Base-by-base conservation (phyloP, 75 land plant genomes). In the Selaginella tamariscina region DNA sequence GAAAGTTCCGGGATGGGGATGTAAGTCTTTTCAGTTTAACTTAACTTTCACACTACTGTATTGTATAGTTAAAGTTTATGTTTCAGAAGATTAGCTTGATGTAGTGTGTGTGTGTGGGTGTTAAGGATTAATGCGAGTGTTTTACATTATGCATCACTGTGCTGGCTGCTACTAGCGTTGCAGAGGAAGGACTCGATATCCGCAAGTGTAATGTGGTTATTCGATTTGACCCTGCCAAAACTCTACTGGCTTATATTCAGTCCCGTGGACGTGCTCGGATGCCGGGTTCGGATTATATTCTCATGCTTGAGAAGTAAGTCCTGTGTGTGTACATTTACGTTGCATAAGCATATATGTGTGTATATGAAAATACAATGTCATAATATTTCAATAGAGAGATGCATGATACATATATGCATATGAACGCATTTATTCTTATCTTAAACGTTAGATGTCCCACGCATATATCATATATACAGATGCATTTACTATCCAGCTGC, bases 171-270 rank as follows among this genome's bases (percentile, higher is more conserved):
- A 95, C 99, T 29, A 95, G 99, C 81, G 99, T 95, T 68, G 99
- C 99, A 67, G 99, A 95, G 67, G 99, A 95, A 80, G 99, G 99
- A 30, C 81, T 95, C 68, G 99, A 95, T 71, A 95, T 95, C 71
- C 80, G 99, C 68, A 97, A 95, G 76, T 95, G 99, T 74, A 95
- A 95, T 83, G 99, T 95, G 71, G 99, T 95, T 28, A 88, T 95
- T 70, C 97, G 99, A 21, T 95, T 95, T 80, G 99, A 95, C 75
- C 97, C 91, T 75, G 99, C 99, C 23, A 95, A 95, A 78, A 95
- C 99, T 55, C 97, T 95, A 21, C 73, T 95, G 71, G 99, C 99
- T 21, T 95, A 95, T 66, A 95, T 95, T 32, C 99, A 95, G 64
- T 95, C 99, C 22, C 80, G 99, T 71, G 99, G 99, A 60, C 99